phyloP scores from a whole-genome alignment of 2,329 filamentous ascomycete species.

The Diaporthe ilicicola region DNA sequence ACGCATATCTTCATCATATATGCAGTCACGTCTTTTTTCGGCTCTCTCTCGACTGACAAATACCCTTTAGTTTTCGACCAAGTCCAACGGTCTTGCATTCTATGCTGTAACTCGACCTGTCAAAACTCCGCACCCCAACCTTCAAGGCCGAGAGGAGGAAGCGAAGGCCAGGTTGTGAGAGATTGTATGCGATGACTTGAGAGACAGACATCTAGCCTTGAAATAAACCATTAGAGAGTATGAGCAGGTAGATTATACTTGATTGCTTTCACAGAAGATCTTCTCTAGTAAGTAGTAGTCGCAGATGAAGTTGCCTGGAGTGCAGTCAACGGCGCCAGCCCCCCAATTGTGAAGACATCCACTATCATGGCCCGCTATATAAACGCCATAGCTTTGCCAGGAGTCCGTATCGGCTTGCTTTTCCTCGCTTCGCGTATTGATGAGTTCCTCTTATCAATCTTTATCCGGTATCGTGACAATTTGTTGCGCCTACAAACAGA shows the following conservation, averaged over 20 bases:
- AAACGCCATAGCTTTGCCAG: too few relatives aligned
- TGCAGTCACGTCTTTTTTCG: not conserved
- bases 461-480: too few relatives aligned
- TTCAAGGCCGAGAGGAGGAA: not conserved
- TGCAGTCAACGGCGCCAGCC: too few relatives aligned
- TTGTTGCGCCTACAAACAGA: too few relatives aligned
- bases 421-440: too few relatives aligned
- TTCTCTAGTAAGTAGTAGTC: not conserved
- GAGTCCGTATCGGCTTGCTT: too few relatives aligned
- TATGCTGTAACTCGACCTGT: not conserved
- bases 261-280: not conserved
- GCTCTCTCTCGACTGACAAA: not conserved
- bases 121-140: not conserved
- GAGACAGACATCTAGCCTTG: not conserved
- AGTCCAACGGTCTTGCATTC: slow-evolving; percentile 1
- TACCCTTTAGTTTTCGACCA: not conserved
- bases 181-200: not conserved
- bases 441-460: too few relatives aligned
- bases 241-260: too few relatives aligned
- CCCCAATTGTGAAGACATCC: too few relatives aligned
- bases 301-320: not conserved
- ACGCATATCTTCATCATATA: not conserved
- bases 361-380: too few relatives aligned
- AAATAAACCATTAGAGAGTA: not conserved
- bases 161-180: not conserved